Conservation (phyloP, 345 rosid genomes). For the Mangifera indica region DNA sequence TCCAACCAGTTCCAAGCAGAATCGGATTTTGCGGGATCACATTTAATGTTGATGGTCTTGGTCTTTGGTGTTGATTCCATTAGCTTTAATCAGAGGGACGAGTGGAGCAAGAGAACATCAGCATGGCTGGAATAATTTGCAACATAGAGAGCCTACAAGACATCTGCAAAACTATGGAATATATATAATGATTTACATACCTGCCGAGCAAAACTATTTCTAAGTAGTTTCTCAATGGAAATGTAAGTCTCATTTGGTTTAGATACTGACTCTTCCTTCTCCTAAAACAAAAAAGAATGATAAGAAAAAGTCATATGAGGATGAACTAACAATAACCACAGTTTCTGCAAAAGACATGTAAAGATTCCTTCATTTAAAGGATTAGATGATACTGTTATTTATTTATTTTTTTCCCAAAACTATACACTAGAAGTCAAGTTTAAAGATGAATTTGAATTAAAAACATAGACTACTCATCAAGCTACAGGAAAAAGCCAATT, state of each 20-base stretch:
- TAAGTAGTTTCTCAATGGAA: conserved; percentile 66
- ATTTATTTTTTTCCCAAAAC: background rate
- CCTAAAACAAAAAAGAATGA: conserved; percentile 38
- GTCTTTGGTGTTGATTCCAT: conserved; percentile 73
- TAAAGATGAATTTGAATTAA: background rate
- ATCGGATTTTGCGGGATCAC: conserved; percentile 73
- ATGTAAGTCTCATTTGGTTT: conserved; percentile 38
- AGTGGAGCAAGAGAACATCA: conserved; percentile 17
- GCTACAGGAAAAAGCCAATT: background rate
- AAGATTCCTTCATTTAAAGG: background rate
- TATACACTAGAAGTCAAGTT: background rate
- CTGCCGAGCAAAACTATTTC: conserved; percentile 84
- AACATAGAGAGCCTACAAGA: conserved; percentile 1
- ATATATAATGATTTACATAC: conserved; percentile 32
- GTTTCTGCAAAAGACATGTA: background rate
- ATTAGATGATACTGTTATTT: background rate
- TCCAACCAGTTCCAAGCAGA: conserved; percentile 96
- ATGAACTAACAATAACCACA: background rate
- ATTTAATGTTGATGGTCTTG: conserved; percentile 65
- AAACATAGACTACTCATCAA: background rate
- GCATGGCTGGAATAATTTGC: background rate
- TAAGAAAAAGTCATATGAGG: background rate
- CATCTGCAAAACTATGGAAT: conserved; percentile 11
- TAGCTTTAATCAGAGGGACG: conserved; percentile 45
- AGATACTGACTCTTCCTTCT: conserved; percentile 30